These are phyloP conservation scores for Adansonia gregorii DNA, from an alignment of 441 rosid genomes.

Conservation along the genomic window DNA sequence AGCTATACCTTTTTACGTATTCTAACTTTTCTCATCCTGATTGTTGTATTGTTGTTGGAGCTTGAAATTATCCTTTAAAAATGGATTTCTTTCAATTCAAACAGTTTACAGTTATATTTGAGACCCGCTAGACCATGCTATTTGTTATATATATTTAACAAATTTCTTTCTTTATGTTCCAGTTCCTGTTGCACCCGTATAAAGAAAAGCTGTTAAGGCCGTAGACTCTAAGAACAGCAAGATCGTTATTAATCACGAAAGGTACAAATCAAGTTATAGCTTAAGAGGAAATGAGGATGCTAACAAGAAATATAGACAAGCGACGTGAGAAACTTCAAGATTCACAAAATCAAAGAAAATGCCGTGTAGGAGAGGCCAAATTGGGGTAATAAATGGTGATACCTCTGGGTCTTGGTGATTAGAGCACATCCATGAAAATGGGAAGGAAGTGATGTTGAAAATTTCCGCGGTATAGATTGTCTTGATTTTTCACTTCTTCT, in stretches of 20 bases:
- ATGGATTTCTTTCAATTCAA: not conserved
- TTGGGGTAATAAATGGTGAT: not conserved
- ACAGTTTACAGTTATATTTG: not conserved
- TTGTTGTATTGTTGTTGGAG: conserved; percentile 30
- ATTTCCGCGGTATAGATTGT: not conserved
- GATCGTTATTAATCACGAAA: not conserved
- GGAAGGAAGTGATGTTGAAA: not conserved
- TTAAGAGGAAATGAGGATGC: not conserved
- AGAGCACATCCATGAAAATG: not conserved
- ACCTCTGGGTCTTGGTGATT: not conserved
- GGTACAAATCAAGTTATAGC: not conserved
- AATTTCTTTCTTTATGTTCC: too few relatives aligned
- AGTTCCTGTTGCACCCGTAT: too few relatives aligned
- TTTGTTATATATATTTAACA: too few relatives aligned
- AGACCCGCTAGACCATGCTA: not conserved
- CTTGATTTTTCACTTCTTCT: not conserved
- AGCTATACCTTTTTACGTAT: not conserved
- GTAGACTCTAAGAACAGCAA: not conserved
- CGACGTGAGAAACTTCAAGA: not conserved
- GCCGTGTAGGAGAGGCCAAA: not conserved
- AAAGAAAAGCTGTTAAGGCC: not conserved
- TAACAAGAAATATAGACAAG: not conserved
- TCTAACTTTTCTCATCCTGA: conserved; percentile 36
- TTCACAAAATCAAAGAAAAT: not conserved
- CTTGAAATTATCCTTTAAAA: conserved; percentile 26